Evolutionary conservation across 805 yeast species (phyloP).

Genomic region (Metschnikowia bowlesiae): DNA sequence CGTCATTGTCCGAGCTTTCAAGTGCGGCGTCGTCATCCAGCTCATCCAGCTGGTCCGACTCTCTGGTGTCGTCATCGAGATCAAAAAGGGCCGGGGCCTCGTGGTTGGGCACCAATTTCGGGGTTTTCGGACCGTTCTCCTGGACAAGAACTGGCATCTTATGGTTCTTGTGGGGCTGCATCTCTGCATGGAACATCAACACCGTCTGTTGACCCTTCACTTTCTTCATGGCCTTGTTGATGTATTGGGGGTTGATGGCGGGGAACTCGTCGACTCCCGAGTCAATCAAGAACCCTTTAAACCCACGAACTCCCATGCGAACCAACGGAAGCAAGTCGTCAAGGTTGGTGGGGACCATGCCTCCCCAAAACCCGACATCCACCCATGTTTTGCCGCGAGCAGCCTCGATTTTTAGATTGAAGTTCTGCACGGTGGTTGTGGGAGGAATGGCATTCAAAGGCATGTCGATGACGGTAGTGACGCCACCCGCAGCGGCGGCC

Average conservation of each 20-base stretch:
- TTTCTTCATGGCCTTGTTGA: slow-evolving; percentile 58
- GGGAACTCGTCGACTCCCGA: slow-evolving; percentile 98
- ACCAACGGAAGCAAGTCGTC: slow-evolving; percentile 69
- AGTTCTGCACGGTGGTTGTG: slow-evolving; percentile 77
- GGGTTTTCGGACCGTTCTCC: slow-evolving; percentile 20
- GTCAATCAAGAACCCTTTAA: slow-evolving; percentile 88
- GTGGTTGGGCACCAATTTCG: slow-evolving; percentile 23
- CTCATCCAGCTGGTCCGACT: slow-evolving; percentile 6
- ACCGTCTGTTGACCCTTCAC: slow-evolving; percentile 65
- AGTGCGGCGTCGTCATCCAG: slow-evolving; percentile 10
- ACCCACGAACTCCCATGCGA: slow-evolving; percentile 85
- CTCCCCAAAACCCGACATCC: slow-evolving; percentile 97
- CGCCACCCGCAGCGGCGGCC: slow-evolving; percentile 95
- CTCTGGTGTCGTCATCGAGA: slow-evolving; percentile 14
- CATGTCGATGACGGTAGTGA: slow-evolving; percentile 93
- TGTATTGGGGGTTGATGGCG: slow-evolving; percentile 61
- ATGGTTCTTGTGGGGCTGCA: slow-evolving; percentile 44
- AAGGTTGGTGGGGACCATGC: slow-evolving; percentile 76
- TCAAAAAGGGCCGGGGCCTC: slow-evolving; percentile 16
- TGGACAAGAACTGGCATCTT: slow-evolving; percentile 23
- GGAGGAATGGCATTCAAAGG: slow-evolving; percentile 96
- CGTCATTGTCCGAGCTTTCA: slow-evolving; percentile 4
- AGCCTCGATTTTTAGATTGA: slow-evolving; percentile 70
- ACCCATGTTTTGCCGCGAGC: slow-evolving; percentile 84
- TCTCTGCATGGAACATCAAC: slow-evolving; percentile 91